A percentile compares a stretch with the other conserved stretches of the same genome.
phyloP scores from a whole-genome alignment of 176 grass and related monocot species.

The Panicum miliaceum region DNA sequence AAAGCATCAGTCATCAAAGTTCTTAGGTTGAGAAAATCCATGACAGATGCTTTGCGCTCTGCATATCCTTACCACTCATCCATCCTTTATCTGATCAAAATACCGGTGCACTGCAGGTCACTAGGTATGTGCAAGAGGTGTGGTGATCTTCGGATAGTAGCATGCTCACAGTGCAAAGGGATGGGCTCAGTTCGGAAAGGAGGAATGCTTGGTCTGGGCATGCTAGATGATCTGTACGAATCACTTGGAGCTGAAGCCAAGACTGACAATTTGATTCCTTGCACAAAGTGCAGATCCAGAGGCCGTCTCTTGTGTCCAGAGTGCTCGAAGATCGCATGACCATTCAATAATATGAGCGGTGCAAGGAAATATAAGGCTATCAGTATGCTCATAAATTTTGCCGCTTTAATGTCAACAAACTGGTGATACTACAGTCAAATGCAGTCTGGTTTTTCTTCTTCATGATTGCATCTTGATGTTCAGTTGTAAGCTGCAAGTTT shows the following conservation, averaged over 20 bases:
- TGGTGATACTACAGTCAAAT: neutral
- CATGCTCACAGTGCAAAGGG: slow-evolving; percentile 81
- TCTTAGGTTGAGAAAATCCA: neutral
- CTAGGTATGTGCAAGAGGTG: slow-evolving; percentile 88
- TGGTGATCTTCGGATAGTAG: slow-evolving; percentile 77
- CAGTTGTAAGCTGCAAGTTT: neutral
- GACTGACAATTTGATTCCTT: slow-evolving; percentile 51
- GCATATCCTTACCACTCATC: neutral
- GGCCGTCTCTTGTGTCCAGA: slow-evolving; percentile 66
- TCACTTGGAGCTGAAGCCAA: slow-evolving; percentile 61
- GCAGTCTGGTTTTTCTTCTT: neutral
- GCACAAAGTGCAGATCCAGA: slow-evolving; percentile 72
- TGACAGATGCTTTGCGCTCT: neutral
- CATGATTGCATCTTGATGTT: neutral
- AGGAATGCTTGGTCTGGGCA: slow-evolving; percentile 50
- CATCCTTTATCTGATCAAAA: slow-evolving; percentile 21
- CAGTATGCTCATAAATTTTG: neutral
- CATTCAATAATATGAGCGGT: neutral
- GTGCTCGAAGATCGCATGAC: slow-evolving; percentile 56
- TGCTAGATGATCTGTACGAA: slow-evolving; percentile 77
- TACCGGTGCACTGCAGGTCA: slow-evolving; percentile 52
- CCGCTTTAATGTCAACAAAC: neutral
- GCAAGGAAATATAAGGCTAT: neutral
- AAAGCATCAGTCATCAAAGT: neutral
- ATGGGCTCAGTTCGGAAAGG: slow-evolving; percentile 60